These are phyloP conservation scores for Aspergillus tubingensis DNA, from an alignment of 2,329 filamentous ascomycete species.

Conservation along the genomic window DNA sequence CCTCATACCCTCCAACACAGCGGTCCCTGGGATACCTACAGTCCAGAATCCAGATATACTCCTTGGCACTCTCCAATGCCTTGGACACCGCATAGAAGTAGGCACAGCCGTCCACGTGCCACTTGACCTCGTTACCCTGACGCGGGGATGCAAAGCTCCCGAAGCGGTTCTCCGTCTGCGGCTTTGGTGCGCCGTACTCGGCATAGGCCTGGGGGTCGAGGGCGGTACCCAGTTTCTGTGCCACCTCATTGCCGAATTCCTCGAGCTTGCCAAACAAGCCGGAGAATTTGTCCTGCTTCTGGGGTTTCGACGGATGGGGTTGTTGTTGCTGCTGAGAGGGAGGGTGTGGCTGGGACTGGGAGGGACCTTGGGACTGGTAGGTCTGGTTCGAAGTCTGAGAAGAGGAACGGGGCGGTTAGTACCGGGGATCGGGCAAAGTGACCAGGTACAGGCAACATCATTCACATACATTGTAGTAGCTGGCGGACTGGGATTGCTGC, in stretches of 20 bases:
- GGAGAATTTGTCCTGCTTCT: slow-evolving; percentile 41
- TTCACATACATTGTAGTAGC: not conserved
- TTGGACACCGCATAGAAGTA: slow-evolving; percentile 85
- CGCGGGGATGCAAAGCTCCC: slow-evolving; percentile 71
- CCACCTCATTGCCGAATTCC: slow-evolving; percentile 54
- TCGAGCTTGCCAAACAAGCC: slow-evolving; percentile 60
- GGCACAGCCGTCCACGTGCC: slow-evolving; percentile 81
- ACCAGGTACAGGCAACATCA: not conserved
- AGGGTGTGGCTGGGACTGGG: slow-evolving; percentile 29
- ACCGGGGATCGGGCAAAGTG: not conserved
- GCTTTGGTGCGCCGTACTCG: slow-evolving; percentile 42
- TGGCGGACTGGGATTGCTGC: not conserved
- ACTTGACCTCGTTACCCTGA: slow-evolving; percentile 73
- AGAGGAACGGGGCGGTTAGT: not conserved
- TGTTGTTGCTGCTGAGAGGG: slow-evolving; percentile 26
- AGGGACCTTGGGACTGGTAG: slow-evolving; percentile 11
- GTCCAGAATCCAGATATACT: slow-evolving; percentile 82
- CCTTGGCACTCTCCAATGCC: slow-evolving; percentile 73
- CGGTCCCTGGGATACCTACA: slow-evolving; percentile 47
- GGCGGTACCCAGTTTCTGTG: slow-evolving; percentile 50
- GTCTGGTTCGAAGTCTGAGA: not conserved
- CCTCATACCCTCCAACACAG: not conserved
- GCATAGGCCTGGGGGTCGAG: slow-evolving; percentile 53
- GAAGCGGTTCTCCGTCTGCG: slow-evolving; percentile 53
- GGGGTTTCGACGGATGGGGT: slow-evolving; percentile 24